These are phyloP conservation scores for Ammopiptanthus mongolicus DNA, from an alignment of 306 rosid species.

Conservation along the genomic window DNA sequence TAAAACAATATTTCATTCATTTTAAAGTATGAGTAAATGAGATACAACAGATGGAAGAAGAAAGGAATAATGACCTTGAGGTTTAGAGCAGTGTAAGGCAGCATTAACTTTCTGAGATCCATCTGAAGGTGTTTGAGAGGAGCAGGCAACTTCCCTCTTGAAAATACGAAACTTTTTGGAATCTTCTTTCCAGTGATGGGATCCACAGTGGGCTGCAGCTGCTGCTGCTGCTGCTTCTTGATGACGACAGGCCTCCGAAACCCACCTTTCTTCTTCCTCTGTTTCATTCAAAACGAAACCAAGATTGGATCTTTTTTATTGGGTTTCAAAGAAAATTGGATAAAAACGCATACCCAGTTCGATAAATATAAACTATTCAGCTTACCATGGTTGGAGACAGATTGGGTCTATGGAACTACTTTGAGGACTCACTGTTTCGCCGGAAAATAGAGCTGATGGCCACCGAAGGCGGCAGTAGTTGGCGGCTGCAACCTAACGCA, in stretches of 20 bases:
- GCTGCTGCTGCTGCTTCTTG: conserved; percentile 35
- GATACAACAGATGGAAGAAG: not conserved
- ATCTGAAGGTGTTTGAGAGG: conserved; percentile 80
- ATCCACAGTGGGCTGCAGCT: conserved; percentile 52
- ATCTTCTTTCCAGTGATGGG: conserved; percentile 89
- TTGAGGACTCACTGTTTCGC: not conserved
- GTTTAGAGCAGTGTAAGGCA: conserved; percentile 79
- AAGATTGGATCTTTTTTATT: not conserved
- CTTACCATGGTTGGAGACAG: conserved; percentile 10
- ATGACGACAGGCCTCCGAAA: conserved; percentile 50
- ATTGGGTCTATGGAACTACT: not conserved
- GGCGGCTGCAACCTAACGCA: too few relatives aligned
- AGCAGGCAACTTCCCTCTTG: conserved; percentile 77
- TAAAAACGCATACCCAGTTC: not conserved
- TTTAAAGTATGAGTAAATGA: too few relatives aligned
- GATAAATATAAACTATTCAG: not conserved
- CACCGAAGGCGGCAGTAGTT: too few relatives aligned
- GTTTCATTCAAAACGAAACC: conserved; percentile 16
- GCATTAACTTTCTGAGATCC: conserved; percentile 89
- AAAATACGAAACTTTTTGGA: conserved; percentile 82
- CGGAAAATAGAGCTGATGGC: not conserved
- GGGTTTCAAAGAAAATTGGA: not conserved
- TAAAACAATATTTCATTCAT: too few relatives aligned
- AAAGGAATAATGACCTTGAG: conserved; percentile 45
- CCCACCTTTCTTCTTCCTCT: conserved; percentile 46